Base-by-base conservation (phyloP, 2,329 filamentous ascomycete genomes). In the Aspergillus tubingensis region DNA sequence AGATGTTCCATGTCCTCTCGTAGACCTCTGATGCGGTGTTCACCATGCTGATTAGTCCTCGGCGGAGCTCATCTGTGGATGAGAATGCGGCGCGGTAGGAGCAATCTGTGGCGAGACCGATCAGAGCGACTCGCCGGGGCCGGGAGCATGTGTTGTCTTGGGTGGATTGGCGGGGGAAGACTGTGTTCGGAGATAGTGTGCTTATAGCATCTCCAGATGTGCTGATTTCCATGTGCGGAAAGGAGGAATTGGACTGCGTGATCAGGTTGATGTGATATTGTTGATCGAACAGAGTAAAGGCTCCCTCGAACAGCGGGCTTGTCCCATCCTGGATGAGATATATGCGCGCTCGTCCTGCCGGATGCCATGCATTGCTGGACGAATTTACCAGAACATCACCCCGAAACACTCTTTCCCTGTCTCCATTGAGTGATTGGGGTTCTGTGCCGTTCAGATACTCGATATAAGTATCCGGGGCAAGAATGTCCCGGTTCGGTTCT, bases 31-130 rank as follows among this genome's bases (percentile, higher is more conserved):
- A 96, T 0, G 94, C 94, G 27, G 87, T 81, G 77, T 95, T 96
- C 75, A 98, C 89, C 75, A 91, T 84, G 52, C 80, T 81, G 65
- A 65, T 41, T 0, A 70, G 47, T 62, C 60, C 11, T 86, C 81
- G 27, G 83, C 83, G 21, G 82, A 85, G 64, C 87, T 84, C 32
- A 36, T 36, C 32, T 13, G 32, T 36, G 32, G 32, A 36, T 13
- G 32, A 6, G 74, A 96, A 95, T 6, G 82, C 81, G 1, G 80
- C 81, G 17, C 88, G 91, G 72, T 96, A 97, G 2, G 87, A 90
- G 79, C 94, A 98, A 75, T 98, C 94, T 0, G 92, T 92, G 6
- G 92, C 93, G 27, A 97, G 87, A 21, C 94, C 94, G 21, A 98
- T 85, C 19, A 96, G 82, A 0, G 94, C 93, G 17, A 97, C 91